Evolutionary conservation across 352 stramenopile genomes (phyloP).

Genomic region (Thalassiosira gravida): DNA sequence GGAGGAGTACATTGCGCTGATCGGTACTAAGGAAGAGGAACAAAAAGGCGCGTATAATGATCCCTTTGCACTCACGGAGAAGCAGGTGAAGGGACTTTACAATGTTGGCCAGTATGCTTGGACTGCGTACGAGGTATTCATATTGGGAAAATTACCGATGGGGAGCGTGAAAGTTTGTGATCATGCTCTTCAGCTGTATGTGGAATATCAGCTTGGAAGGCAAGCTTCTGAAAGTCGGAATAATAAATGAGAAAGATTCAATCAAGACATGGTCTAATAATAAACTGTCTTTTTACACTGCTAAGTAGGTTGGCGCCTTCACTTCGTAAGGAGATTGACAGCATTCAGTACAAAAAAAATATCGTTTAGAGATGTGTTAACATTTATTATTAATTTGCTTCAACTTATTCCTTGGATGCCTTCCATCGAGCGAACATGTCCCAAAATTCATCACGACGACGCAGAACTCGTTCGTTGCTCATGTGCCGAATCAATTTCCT

Average conservation of each 20-base stretch:
- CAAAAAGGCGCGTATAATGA: no score
- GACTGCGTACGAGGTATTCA: constrained; percentile 70
- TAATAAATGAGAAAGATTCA: no score
- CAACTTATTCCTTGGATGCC: constrained; percentile 16
- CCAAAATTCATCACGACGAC: constrained; percentile 18
- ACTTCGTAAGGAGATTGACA: no score
- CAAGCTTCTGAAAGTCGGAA: no score
- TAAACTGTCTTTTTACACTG: no score
- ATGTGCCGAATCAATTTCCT: constrained; percentile 43
- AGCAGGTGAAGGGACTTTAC: constrained; percentile 60
- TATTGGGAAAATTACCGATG: constrained; percentile 33
- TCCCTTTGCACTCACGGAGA: constrained; percentile 43
- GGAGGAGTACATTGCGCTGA: constrained; percentile 51
- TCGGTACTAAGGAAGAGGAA: no score
- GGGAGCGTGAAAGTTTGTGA: constrained; percentile 34
- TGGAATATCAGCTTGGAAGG: constrained; percentile 46
- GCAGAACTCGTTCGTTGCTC: constrained; percentile 17
- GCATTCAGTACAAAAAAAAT: no score
- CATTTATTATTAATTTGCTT: no score
- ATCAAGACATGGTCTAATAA: no score
- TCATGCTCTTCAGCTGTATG: constrained; percentile 51
- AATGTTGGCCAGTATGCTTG: constrained; percentile 61
- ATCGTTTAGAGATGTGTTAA: no score
- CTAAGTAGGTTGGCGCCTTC: no score
- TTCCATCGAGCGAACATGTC: constrained; percentile 26